Percentiles rank a stretch among this genome's conserved stretches.
Conservation (phyloP, 2,329 filamentous ascomycete genomes). For the Aureobasidium melanogenum region DNA sequence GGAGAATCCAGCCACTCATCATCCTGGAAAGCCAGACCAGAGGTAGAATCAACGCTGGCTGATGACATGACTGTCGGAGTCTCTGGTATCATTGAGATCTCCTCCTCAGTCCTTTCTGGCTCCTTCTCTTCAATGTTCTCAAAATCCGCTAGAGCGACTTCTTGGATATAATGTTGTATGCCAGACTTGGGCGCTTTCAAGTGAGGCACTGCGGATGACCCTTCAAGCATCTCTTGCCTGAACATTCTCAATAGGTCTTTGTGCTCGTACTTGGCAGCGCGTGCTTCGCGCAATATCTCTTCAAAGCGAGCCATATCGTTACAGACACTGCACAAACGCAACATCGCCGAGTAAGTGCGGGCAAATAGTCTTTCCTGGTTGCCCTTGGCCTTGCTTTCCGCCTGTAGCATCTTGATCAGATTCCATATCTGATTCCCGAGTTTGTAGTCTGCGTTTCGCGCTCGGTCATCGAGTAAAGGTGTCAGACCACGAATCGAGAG, state of each 20-base stretch:
- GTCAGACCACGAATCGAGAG: constrained; percentile 31
- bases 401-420: constrained; percentile 27
- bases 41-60: background rate
- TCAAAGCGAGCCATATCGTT: constrained; percentile 6
- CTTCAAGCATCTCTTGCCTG: background rate
- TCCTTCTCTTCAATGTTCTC: background rate
- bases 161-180: background rate
- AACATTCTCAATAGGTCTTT: constrained; percentile 15
- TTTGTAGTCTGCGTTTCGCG: constrained; percentile 29
- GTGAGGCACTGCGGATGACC: background rate
- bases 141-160: background rate
- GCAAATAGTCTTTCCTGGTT: constrained; percentile 14
- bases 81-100: background rate
- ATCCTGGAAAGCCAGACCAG: background rate
- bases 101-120: background rate
- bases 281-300: constrained; percentile 15
- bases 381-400: background rate
- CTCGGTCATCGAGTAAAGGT: constrained; percentile 33
- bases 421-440: constrained; percentile 33
- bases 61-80: background rate
- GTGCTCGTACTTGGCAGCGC: constrained; percentile 1
- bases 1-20: background rate
- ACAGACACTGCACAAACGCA: constrained; percentile 18
- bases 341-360: constrained; percentile 18
- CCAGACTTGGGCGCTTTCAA: background rate